A percentile compares a stretch with the other conserved stretches of the same genome.
Conservation (phyloP, 345 rosid genomes). For the Lepidium sativum region DNA sequence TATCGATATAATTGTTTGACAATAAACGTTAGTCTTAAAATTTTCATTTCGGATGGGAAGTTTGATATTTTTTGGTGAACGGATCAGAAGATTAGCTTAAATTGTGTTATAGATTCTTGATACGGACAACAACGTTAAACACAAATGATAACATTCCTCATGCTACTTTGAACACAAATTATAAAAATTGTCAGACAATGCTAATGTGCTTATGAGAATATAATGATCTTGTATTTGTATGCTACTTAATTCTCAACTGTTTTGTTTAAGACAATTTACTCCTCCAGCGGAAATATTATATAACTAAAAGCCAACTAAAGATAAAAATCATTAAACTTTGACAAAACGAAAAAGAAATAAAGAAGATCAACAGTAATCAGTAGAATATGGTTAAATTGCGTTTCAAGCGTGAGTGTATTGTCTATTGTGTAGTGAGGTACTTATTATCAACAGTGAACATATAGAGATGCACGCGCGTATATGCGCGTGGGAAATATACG, state of each 20-base stretch:
- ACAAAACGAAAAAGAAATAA: background rate
- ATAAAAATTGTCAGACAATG: background rate
- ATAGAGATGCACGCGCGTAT: background rate
- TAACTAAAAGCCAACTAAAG: background rate
- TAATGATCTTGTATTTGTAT: background rate
- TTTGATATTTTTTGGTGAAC: too few species aligned
- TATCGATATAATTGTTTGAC: too few species aligned
- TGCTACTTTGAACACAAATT: background rate
- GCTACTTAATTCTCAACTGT: constrained; percentile 2
- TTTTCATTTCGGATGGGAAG: too few species aligned
- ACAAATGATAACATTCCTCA: constrained; percentile 10
- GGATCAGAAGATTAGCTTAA: background rate
- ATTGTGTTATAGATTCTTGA: background rate
- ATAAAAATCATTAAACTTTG: background rate
- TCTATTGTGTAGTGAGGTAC: background rate
- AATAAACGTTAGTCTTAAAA: background rate
- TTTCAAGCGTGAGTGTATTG: background rate
- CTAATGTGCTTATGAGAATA: background rate
- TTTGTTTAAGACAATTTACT: background rate
- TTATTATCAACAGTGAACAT: background rate
- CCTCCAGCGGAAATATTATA: background rate
- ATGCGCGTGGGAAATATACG: background rate
- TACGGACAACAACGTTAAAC: constrained; percentile 5
- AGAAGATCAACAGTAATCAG: too few species aligned
- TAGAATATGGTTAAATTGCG: background rate